Evolutionary conservation across 306 rosid species (phyloP), one percentile per base, ranked within the genome.

Genomic region (Morella rubra): DNA sequence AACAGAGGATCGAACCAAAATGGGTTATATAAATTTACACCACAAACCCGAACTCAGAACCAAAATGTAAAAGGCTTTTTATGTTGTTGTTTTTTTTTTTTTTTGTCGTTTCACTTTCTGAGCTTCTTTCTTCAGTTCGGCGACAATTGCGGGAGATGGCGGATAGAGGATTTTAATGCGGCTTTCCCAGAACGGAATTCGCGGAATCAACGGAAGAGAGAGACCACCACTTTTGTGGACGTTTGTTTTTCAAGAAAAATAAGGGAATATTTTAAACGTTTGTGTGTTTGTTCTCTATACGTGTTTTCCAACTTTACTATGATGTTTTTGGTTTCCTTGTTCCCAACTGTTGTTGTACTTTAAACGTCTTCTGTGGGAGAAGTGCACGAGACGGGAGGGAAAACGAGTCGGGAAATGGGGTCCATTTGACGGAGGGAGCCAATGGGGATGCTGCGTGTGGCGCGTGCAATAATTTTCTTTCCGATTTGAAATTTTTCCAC

Each of bases 91-190:
- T n/a, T n/a, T n/a, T n/a, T n/a, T n/a, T 32, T 32, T 32, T 32
- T 32, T 32, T 32, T 70, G 75, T 52, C 56, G 62, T 51, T 69
- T 67, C 73, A 64, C 76, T 72, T 59, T 81, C 73, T 70, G 20
- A 8, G 2, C 49, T 41, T 15, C 55, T 59, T 65, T 59, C 68
- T 51, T 19, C 52, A 46, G 41, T 78, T 62, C n/a, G 62, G 89
- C 97, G 93, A 80, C 74, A 81, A 91, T 96, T 79, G 87, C 97
- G 98, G 97, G 77, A 62, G 86, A 75, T 56, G 44, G 84, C 74
- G 82, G 76, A 76, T 47, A 75, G 46, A 64, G 72, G 71, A 60
- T 79, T 73, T 82, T 79, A 81, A 73, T 79, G 85, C 80, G 76
- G 32, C 82, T 76, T 55, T 20, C 78, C 7, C 81, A 58, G 73